A percentile compares a stretch with the other conserved stretches of the same genome.
These are phyloP conservation scores for Extremus antarcticus DNA, from an alignment of 495 filamentous ascomycete genomes.

Conservation along the genomic window DNA sequence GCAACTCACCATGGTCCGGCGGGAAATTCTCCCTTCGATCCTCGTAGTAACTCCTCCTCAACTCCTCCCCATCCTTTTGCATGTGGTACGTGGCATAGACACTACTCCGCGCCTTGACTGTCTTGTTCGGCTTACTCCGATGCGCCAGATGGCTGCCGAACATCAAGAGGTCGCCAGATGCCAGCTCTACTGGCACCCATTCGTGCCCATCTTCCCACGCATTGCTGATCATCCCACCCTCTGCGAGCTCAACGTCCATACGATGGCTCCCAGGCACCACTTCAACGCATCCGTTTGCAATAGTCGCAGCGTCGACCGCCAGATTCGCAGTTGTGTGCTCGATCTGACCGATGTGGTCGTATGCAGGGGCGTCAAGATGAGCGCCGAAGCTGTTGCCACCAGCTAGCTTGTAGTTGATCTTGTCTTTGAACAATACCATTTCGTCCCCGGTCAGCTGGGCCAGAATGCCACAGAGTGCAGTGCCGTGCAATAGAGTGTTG, in stretches of 20 bases:
- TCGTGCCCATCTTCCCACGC: slow-evolving; percentile 32
- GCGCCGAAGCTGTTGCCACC: slow-evolving; percentile 37
- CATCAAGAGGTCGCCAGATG: slow-evolving; percentile 34
- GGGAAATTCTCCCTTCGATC: slow-evolving; percentile 29
- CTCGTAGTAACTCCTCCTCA: slow-evolving; percentile 37
- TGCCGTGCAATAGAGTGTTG: slow-evolving; percentile 33
- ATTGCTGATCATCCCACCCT: slow-evolving; percentile 34
- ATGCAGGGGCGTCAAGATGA: slow-evolving; percentile 39
- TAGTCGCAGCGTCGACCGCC: slow-evolving; percentile 34
- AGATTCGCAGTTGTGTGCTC: slow-evolving; percentile 38
- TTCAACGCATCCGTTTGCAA: slow-evolving; percentile 36
- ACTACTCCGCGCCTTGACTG: slow-evolving; percentile 30
- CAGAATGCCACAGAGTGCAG: slow-evolving; percentile 29
- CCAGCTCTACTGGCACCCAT: slow-evolving; percentile 35
- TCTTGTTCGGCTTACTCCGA: slow-evolving; percentile 34
- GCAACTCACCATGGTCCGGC: slow-evolving; percentile 8
- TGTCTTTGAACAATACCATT: slow-evolving; percentile 41
- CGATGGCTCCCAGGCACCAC: slow-evolving; percentile 31
- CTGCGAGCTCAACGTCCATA: slow-evolving; percentile 32
- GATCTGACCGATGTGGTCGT: slow-evolving; percentile 39
- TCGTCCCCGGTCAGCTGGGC: slow-evolving; percentile 34
- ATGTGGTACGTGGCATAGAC: slow-evolving; percentile 40
- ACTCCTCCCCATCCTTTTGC: slow-evolving; percentile 30
- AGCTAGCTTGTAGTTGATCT: slow-evolving; percentile 39
- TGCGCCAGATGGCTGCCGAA: slow-evolving; percentile 39